These are phyloP conservation scores for Nepenthes gracilis DNA, from an alignment of 148 eudicot genomes.

Conservation along the genomic window DNA sequence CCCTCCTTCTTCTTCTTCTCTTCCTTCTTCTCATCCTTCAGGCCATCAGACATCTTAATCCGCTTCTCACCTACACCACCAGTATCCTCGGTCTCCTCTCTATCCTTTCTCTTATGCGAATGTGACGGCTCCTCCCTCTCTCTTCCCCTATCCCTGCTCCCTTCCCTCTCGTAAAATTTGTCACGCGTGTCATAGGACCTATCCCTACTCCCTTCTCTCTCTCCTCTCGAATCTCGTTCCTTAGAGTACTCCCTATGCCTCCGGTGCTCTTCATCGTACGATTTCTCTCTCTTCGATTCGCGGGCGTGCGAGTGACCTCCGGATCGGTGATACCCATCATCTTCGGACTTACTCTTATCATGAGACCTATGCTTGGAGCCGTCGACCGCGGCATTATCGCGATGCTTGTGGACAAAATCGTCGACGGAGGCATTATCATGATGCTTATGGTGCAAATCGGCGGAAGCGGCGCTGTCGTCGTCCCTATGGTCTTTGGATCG, in stretches of 20 bases:
- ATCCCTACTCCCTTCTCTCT: conserved; percentile 13
- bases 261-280: conserved; percentile 7
- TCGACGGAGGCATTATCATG: conserved; percentile 3
- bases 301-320: conserved; percentile 6
- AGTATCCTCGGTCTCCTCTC: conserved; percentile 25
- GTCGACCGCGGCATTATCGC: too few species aligned
- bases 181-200: conserved; percentile 14
- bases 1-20: conserved; percentile 21
- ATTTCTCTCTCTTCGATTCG: conserved; percentile 20
- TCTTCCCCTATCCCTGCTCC: conserved; percentile 25
- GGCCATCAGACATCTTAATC: conserved; percentile 12
- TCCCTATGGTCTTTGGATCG: neutral
- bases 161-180: conserved; percentile 28
- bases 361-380: too few species aligned
- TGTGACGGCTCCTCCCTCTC: conserved; percentile 19
- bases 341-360: neutral
- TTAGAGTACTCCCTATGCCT: conserved; percentile 16
- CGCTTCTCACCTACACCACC: conserved; percentile 11
- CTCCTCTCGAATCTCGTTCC: conserved; percentile 19
- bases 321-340: neutral
- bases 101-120: conserved; percentile 28
- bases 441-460: neutral
- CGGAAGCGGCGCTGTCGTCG: conserved; percentile 5
- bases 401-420: too few species aligned
- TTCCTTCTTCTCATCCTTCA: conserved; percentile 12